A percentile compares a stretch with the other conserved stretches of the same genome.
phyloP scores from a whole-genome alignment of 495 filamentous ascomycete species.

The Penicillium macrosclerotiorum region DNA sequence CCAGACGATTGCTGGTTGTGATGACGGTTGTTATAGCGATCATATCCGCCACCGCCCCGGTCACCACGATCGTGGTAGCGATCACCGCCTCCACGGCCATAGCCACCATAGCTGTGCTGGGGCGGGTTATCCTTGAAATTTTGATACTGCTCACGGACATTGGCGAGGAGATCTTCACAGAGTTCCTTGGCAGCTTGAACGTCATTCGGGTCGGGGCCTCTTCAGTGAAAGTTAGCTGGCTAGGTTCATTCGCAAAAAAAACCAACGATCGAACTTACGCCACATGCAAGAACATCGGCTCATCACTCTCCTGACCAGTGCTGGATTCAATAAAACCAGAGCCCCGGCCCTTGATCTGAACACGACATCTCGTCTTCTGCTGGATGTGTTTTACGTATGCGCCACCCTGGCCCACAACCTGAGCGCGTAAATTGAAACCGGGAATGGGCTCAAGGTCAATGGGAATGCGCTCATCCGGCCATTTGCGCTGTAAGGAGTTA shows the following conservation, averaged over 20 bases:
- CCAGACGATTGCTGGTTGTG: constrained; percentile 33
- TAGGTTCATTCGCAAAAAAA: neutral
- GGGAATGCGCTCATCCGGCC: constrained; percentile 93
- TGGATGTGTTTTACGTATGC: constrained; percentile 97
- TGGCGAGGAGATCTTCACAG: constrained; percentile 79
- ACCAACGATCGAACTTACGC: constrained; percentile 55
- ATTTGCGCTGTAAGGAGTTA: constrained; percentile 75
- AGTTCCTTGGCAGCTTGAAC: constrained; percentile 86
- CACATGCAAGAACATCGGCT: constrained; percentile 93
- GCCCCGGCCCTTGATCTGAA: constrained; percentile 97
- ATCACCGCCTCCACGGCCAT: constrained; percentile 42
- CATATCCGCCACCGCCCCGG: constrained; percentile 30
- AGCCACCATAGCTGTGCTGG: constrained; percentile 61
- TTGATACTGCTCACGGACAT: constrained; percentile 84
- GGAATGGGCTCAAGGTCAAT: constrained; percentile 86
- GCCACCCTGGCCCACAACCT: constrained; percentile 91
- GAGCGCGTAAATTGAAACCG: constrained; percentile 94
- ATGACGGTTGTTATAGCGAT: constrained; percentile 39
- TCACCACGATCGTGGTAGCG: constrained; percentile 29
- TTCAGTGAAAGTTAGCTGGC: constrained; percentile 45
- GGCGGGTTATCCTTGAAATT: constrained; percentile 81
- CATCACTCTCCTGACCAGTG: constrained; percentile 84
- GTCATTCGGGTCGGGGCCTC: constrained; percentile 81
- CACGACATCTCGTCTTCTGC: constrained; percentile 86
- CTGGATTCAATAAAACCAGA: constrained; percentile 89